These are phyloP conservation scores for Fraxinus nigra DNA, from an alignment of 305 asterid genomes.

Conservation along the genomic window DNA sequence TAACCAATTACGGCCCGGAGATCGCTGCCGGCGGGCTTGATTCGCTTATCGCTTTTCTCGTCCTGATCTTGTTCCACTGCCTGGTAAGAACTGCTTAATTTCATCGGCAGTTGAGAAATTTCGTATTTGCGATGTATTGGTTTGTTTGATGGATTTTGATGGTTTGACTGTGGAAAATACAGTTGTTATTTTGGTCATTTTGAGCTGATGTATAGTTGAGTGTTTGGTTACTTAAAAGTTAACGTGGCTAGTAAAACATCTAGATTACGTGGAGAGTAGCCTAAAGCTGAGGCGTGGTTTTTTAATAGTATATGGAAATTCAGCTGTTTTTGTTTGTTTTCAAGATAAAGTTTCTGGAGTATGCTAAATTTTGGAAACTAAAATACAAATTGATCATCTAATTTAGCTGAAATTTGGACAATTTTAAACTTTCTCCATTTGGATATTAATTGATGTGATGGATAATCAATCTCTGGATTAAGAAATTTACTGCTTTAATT, in stretches of 20 bases:
- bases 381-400: neutral
- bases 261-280: neutral
- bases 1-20: constrained; percentile 73
- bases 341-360: neutral
- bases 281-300: neutral
- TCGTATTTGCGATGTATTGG: neutral
- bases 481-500: neutral
- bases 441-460: neutral
- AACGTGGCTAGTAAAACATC: neutral
- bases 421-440: neutral
- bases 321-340: constrained; percentile 10
- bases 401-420: neutral
- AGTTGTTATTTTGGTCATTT: constrained; percentile 13
- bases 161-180: neutral
- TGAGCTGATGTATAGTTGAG: neutral
- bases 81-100: constrained; percentile 52
- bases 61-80: constrained; percentile 69
- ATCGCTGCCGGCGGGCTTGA: constrained; percentile 70
- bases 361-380: neutral
- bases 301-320: neutral
- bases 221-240: neutral
- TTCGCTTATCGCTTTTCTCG: constrained; percentile 56
- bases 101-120: neutral
- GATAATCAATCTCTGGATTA: neutral
- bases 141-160: neutral